These are phyloP conservation scores for Filosporella fistucella DNA, from an alignment of 495 filamentous ascomycete genomes.

Conservation along the genomic window DNA sequence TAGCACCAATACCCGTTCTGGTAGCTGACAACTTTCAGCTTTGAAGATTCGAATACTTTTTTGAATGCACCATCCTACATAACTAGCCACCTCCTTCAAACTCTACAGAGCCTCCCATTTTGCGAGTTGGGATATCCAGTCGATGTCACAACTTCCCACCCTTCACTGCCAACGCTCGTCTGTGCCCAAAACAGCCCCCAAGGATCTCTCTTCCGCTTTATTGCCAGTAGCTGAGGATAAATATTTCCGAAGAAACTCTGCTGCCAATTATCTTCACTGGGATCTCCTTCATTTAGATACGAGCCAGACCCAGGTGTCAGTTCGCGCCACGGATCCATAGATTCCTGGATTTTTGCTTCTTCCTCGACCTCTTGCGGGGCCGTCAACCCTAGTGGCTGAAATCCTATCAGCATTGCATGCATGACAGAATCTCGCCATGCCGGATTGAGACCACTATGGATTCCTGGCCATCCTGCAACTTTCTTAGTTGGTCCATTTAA, in stretches of 20 bases:
- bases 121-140: no score
- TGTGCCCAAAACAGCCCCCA: conserved; percentile 51
- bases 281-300: conserved; percentile 41
- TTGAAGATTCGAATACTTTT: no score
- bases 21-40: no score
- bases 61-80: no score
- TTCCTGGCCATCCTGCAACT: no score
- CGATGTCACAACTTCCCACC: conserved; percentile 39
- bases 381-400: conserved; percentile 35
- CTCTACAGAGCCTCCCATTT: conserved; percentile 12
- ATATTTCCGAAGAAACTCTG: conserved; percentile 46
- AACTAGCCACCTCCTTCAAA: background rate
- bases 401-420: conserved; percentile 21
- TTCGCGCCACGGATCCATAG: conserved; percentile 29
- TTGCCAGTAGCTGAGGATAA: conserved; percentile 37
- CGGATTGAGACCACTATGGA: conserved; percentile 35
- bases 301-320: conserved; percentile 37
- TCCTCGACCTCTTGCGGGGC: conserved; percentile 28
- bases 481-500: no score
- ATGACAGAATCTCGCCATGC: conserved; percentile 52
- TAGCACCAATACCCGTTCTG: no score
- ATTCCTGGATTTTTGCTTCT: conserved; percentile 30
- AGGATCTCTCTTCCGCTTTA: conserved; percentile 55
- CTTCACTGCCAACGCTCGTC: conserved; percentile 57
- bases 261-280: conserved; percentile 46